Evolutionary conservation across 768 basidiomycete genomes (phyloP).

Genomic region (Hypholoma sublateritium): DNA sequence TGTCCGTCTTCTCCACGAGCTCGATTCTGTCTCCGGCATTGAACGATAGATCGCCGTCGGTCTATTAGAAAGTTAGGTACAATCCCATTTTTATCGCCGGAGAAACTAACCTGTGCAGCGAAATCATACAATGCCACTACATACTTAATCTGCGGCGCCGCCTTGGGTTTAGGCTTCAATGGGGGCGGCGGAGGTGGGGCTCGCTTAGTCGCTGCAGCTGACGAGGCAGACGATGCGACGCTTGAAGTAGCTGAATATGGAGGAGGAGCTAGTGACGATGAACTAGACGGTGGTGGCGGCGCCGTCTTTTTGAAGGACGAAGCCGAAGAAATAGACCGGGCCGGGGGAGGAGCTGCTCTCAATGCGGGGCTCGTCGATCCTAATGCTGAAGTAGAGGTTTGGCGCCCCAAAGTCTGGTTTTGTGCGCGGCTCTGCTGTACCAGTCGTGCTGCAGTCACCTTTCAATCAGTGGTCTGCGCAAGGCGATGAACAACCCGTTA

Average conservation of each 20-base stretch:
- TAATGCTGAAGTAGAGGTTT: slow-evolving; percentile 34
- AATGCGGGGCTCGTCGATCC: slow-evolving; percentile 28
- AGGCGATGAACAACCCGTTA: slow-evolving; percentile 7
- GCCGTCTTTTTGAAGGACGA: slow-evolving; percentile 46
- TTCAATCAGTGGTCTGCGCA: not conserved
- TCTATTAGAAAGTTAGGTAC: slow-evolving; percentile 35
- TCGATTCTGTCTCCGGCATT: slow-evolving; percentile 88
- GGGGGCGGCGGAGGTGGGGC: slow-evolving; percentile 93
- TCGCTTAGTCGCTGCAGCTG: slow-evolving; percentile 56
- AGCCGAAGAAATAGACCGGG: slow-evolving; percentile 29
- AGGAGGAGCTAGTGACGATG: slow-evolving; percentile 32
- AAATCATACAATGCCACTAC: slow-evolving; percentile 97
- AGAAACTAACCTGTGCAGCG: slow-evolving; percentile 67
- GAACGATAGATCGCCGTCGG: slow-evolving; percentile 92
- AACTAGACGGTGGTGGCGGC: slow-evolving; percentile 53
- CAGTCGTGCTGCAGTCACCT: slow-evolving; percentile 51
- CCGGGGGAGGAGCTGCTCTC: slow-evolving; percentile 39
- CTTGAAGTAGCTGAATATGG: slow-evolving; percentile 29
- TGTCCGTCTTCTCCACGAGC: slow-evolving; percentile 78
- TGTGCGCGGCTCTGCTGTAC: slow-evolving; percentile 53
- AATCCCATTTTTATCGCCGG: not conserved
- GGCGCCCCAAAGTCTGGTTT: slow-evolving; percentile 28
- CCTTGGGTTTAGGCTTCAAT: slow-evolving; percentile 84
- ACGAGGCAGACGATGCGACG: slow-evolving; percentile 20
- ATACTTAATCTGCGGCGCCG: slow-evolving; percentile 61